A percentile compares a stretch with the other conserved stretches of the same genome.
These are phyloP conservation scores for Tranzscheliella williamsii DNA, from an alignment of 1,284 basidiomycete species.

Conservation along the genomic window DNA sequence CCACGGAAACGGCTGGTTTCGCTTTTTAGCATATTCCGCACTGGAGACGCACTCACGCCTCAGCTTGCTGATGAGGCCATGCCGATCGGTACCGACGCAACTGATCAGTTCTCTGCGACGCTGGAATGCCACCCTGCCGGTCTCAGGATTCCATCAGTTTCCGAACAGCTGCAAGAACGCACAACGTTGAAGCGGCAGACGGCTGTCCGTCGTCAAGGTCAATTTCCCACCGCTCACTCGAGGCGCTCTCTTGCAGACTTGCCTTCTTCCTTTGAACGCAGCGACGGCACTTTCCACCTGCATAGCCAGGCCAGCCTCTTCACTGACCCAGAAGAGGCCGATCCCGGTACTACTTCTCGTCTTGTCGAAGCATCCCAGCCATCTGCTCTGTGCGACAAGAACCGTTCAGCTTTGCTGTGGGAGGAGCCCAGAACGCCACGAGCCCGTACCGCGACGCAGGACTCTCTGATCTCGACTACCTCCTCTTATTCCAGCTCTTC, in stretches of 20 bases:
- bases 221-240: not conserved
- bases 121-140: no score
- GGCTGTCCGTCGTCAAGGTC: not conserved
- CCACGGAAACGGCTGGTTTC: no score
- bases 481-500: no score
- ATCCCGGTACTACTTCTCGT: not conserved
- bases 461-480: not conserved
- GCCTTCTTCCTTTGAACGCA: no score
- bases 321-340: not conserved
- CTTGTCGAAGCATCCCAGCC: not conserved
- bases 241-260: not conserved
- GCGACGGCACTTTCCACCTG: no score
- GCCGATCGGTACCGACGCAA: no score
- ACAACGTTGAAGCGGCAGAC: not conserved
- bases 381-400: not conserved
- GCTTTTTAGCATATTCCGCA: no score
- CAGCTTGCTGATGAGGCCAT: no score
- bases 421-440: not conserved
- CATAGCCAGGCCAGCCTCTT: not conserved
- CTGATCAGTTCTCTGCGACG: no score
- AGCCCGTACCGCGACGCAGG: not conserved
- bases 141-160: no score
- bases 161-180: no score
- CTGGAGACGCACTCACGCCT: no score
- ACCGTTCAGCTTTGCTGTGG: not conserved